phyloP scores from a whole-genome alignment of 2,329 filamentous ascomycete species.

The Endothia cerciana region DNA sequence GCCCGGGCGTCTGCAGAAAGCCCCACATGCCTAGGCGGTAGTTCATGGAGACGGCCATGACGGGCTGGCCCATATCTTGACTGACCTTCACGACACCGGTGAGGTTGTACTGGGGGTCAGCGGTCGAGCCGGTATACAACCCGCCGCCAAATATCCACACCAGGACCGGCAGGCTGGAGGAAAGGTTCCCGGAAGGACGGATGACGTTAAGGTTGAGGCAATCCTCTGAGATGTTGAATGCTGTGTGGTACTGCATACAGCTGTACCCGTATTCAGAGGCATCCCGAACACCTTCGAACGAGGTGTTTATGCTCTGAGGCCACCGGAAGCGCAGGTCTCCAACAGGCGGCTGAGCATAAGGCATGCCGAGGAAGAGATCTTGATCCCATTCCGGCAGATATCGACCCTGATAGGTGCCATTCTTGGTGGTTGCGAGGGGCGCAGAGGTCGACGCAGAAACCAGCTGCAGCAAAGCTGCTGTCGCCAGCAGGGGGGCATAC shows the following conservation, averaged over 20 bases:
- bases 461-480: constrained; percentile 14
- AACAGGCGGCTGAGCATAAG: constrained; percentile 44
- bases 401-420: constrained; percentile 41
- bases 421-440: constrained; percentile 33
- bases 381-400: constrained; percentile 42
- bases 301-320: constrained; percentile 43
- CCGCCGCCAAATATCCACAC: constrained; percentile 65
- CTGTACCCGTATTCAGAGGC: constrained; percentile 48
- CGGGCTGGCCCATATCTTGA: constrained; percentile 54
- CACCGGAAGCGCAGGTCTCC: constrained; percentile 42
- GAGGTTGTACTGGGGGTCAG: constrained; percentile 65
- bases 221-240: constrained; percentile 51
- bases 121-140: constrained; percentile 52
- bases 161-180: constrained; percentile 44
- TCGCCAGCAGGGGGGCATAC: constrained; percentile 17
- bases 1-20: constrained; percentile 52
- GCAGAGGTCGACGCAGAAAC: neutral
- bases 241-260: constrained; percentile 51
- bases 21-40: constrained; percentile 58
- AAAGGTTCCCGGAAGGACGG: constrained; percentile 41
- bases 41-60: constrained; percentile 59
- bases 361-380: constrained; percentile 46
- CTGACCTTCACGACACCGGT: constrained; percentile 62
- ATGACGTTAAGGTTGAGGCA: constrained; percentile 51
- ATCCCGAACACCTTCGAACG: constrained; percentile 44